Percentiles rank a stretch among this genome's conserved stretches.
Evolutionary conservation across 192 early-diverging fungal species (phyloP).

Genomic region (Podochytrium sp.): DNA sequence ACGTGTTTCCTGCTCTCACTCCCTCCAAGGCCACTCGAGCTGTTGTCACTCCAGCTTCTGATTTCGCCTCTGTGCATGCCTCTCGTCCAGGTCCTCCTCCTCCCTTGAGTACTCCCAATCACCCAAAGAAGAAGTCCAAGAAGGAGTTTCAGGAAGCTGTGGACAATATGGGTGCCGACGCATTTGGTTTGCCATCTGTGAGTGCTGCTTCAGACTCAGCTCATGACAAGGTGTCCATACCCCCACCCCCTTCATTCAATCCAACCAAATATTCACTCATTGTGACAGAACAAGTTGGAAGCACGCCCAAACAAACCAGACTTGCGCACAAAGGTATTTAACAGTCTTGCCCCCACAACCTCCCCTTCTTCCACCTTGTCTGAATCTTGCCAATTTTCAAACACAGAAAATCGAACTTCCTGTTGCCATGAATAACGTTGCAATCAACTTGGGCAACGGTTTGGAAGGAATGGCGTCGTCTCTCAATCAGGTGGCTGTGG

Average conservation of each 20-base stretch:
- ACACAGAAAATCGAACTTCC: background rate
- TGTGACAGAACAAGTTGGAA: background rate
- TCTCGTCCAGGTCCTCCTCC: too few species aligned
- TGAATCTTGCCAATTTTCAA: background rate
- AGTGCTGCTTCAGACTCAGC: too few species aligned
- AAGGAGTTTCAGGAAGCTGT: too few species aligned
- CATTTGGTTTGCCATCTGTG: too few species aligned
- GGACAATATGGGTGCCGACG: too few species aligned
- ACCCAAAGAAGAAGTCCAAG: too few species aligned
- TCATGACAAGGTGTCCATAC: background rate
- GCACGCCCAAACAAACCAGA: background rate
- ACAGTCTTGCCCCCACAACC: background rate
- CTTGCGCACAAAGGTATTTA: too few species aligned
- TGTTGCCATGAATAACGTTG: background rate
- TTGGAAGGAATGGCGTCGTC: background rate
- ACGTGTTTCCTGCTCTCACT: too few species aligned
- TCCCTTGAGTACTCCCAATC: too few species aligned
- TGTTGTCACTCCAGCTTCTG: too few species aligned
- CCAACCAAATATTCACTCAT: background rate
- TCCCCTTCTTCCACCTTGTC: background rate
- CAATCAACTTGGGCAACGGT: background rate
- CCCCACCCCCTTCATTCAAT: background rate
- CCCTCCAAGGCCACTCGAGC: too few species aligned
- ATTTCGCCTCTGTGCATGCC: too few species aligned
- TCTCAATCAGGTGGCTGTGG: background rate